Evolutionary conservation across 805 yeast genomes (phyloP).

Genomic region (Metschnikowia cerradonensis): DNA sequence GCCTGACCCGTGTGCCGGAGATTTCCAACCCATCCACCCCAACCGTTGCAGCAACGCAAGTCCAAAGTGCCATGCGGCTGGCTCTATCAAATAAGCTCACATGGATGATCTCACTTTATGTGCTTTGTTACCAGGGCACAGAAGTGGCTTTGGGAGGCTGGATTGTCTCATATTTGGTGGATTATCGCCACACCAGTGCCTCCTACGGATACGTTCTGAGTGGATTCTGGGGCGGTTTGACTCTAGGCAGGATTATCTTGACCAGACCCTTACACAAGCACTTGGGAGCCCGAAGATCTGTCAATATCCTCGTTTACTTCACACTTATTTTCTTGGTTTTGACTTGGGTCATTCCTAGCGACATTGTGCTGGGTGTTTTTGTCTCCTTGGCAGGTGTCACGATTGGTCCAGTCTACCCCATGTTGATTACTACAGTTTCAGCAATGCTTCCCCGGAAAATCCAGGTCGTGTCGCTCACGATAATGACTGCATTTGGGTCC

Average conservation of each 20-base stretch:
- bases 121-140: constrained; percentile 20
- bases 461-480: constrained; percentile 23
- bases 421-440: constrained; percentile 20
- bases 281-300: constrained; percentile 17
- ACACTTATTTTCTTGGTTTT: constrained; percentile 15
- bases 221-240: constrained; percentile 26
- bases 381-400: constrained; percentile 18
- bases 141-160: constrained; percentile 24
- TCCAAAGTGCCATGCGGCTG: constrained; percentile 8
- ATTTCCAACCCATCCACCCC: no score
- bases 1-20: no score
- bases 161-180: constrained; percentile 23
- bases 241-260: constrained; percentile 18
- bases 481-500: constrained; percentile 24
- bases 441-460: constrained; percentile 22
- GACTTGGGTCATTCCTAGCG: constrained; percentile 17
- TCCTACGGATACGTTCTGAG: constrained; percentile 22
- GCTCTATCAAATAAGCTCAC: constrained; percentile 18
- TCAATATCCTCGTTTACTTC: constrained; percentile 10
- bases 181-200: constrained; percentile 17
- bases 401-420: constrained; percentile 23
- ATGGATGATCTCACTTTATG: constrained; percentile 20
- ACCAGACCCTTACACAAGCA: constrained; percentile 18
- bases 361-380: constrained; percentile 16
- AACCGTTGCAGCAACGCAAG: background rate